Evolutionary conservation across 345 rosid species (phyloP).

Genomic region (Brassica nigra): DNA sequence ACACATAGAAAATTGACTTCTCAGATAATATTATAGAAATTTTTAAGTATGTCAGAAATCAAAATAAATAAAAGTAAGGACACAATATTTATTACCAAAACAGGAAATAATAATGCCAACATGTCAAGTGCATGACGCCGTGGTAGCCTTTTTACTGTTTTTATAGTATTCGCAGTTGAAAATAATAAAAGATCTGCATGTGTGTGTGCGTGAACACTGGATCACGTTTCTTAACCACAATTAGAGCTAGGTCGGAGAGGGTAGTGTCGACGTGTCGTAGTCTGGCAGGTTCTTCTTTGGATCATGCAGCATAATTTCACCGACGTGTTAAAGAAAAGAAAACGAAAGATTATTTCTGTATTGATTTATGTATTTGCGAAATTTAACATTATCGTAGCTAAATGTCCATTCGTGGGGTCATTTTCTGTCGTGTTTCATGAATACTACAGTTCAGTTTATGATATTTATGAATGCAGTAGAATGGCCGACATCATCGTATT

Average conservation of each 20-base stretch:
- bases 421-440: background rate
- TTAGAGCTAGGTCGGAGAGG: background rate
- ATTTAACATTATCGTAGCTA: background rate
- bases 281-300: slow-evolving; percentile 9
- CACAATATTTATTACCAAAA: background rate
- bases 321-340: background rate
- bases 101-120: no score
- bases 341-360: background rate
- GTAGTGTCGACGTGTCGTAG: slow-evolving; percentile 7
- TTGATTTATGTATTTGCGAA: background rate
- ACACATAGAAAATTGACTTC: no score
- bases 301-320: slow-evolving; percentile 10
- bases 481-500: slow-evolving; percentile 39
- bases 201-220: background rate
- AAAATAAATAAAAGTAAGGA: no score
- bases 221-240: slow-evolving; percentile 2
- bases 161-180: background rate
- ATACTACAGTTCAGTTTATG: background rate
- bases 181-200: background rate
- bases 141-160: background rate
- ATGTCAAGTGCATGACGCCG: background rate
- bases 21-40: no score
- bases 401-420: slow-evolving; percentile 18
- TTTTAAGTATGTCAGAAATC: no score
- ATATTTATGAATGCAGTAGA: background rate